phyloP scores from a whole-genome alignment of 306 rosid genomes.

The Trifolium subterraneum region DNA sequence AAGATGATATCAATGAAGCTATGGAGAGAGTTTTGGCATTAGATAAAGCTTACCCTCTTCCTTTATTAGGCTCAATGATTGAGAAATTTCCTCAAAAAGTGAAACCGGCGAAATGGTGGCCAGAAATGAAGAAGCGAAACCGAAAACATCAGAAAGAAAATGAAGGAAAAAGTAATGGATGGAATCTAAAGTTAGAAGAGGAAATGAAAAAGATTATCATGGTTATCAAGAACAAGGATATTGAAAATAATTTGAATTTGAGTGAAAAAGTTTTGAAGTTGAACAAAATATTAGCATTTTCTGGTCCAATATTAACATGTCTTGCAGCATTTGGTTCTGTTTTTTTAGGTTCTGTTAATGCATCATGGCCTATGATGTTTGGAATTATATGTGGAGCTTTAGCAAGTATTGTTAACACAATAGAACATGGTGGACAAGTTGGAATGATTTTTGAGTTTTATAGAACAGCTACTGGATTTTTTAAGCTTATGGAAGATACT shows the following conservation, averaged over 20 bases:
- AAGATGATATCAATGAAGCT: slow-evolving; percentile 52
- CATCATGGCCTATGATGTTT: slow-evolving; percentile 54
- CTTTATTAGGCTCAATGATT: slow-evolving; percentile 74
- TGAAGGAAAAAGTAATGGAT: slow-evolving; percentile 52
- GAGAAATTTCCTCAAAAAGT: slow-evolving; percentile 68
- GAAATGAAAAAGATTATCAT: slow-evolving; percentile 61
- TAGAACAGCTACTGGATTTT: slow-evolving; percentile 58
- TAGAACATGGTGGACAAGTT: slow-evolving; percentile 86
- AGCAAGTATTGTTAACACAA: slow-evolving; percentile 64
- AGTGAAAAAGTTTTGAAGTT: slow-evolving; percentile 50
- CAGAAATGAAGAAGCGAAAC: slow-evolving; percentile 41
- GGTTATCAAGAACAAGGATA: slow-evolving; percentile 58
- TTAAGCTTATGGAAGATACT: slow-evolving; percentile 70
- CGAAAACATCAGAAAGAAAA: slow-evolving; percentile 18
- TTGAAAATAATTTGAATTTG: slow-evolving; percentile 57
- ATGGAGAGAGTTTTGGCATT: slow-evolving; percentile 77
- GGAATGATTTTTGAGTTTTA: slow-evolving; percentile 90
- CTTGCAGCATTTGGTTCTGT: slow-evolving; percentile 64
- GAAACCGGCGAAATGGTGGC: slow-evolving; percentile 90
- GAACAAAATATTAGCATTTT: slow-evolving; percentile 60
- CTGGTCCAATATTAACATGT: slow-evolving; percentile 69
- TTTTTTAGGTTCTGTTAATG: slow-evolving; percentile 45
- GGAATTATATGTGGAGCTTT: slow-evolving; percentile 69
- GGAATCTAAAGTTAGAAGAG: slow-evolving; percentile 62
- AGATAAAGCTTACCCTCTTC: slow-evolving; percentile 85